These are phyloP conservation scores for Fraxinus dipetala DNA, from an alignment of 305 asterid species.

Conservation along the genomic window DNA sequence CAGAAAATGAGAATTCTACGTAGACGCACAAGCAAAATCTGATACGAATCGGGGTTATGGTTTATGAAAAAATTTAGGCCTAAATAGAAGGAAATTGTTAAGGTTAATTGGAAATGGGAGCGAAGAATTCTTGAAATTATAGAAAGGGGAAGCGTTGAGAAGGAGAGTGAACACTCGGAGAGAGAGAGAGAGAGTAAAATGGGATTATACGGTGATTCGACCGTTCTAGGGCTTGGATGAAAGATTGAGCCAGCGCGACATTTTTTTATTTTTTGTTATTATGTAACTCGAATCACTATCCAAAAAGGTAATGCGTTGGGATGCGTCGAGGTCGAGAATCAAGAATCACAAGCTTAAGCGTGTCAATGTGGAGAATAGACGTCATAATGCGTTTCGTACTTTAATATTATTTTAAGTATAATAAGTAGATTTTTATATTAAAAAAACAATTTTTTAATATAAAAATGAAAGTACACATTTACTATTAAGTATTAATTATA, in stretches of 20 bases:
- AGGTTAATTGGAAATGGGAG: background rate
- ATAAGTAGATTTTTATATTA: no score
- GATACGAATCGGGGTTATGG: background rate
- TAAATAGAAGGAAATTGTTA: background rate
- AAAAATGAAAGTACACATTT: no score
- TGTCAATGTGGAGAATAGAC: no score
- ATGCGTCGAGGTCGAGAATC: no score
- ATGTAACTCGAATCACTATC: no score
- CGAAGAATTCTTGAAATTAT: background rate
- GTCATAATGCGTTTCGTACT: no score
- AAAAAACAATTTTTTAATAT: no score
- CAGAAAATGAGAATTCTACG: background rate
- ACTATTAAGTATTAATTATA: no score
- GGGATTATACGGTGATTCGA: background rate
- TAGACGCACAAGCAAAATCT: background rate
- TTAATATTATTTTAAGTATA: no score
- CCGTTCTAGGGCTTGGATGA: background rate
- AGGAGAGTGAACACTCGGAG: background rate
- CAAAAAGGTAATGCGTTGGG: no score
- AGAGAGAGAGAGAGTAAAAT: background rate
- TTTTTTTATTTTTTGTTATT: no score
- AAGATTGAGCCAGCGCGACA: background rate
- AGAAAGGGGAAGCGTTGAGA: background rate
- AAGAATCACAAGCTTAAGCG: no score
- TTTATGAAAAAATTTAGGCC: background rate